Evolutionary conservation across 805 yeast genomes (phyloP).

Genomic region (Lipomyces starkeyi): DNA sequence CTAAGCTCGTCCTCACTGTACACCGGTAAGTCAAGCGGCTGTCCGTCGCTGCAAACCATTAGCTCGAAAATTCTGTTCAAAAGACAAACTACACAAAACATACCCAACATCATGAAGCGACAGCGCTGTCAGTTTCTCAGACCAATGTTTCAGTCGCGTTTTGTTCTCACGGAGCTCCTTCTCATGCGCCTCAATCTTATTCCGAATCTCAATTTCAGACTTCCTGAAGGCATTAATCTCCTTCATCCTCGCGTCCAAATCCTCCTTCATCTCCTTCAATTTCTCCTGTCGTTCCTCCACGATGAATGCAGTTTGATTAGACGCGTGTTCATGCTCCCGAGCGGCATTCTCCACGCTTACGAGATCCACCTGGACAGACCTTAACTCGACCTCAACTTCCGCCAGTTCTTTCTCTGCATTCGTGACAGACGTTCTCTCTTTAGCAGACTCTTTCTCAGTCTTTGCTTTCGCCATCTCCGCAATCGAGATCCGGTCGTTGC

Average conservation of each 20-base stretch:
- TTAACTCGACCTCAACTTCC: slow-evolving; percentile 47
- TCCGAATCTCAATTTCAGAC: slow-evolving; percentile 68
- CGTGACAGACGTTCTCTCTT: slow-evolving; percentile 56
- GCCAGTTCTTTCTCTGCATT: slow-evolving; percentile 57
- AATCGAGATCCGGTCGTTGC: slow-evolving; percentile 60
- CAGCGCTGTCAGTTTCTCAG: slow-evolving; percentile 47
- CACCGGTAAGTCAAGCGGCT: slow-evolving; percentile 48
- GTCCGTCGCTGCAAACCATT: slow-evolving; percentile 11
- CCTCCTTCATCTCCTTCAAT: slow-evolving; percentile 48
- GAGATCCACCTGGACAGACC: slow-evolving; percentile 45
- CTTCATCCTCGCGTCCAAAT: slow-evolving; percentile 49
- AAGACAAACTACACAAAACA: slow-evolving; percentile 6
- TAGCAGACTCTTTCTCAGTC: slow-evolving; percentile 65
- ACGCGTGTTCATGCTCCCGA: slow-evolving; percentile 39
- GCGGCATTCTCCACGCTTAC: slow-evolving; percentile 49
- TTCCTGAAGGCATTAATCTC: slow-evolving; percentile 64
- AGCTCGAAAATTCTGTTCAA: slow-evolving; percentile 25
- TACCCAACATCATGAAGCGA: slow-evolving; percentile 59
- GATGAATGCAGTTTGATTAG: slow-evolving; percentile 33
- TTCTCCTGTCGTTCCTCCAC: slow-evolving; percentile 42
- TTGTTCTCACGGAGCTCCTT: slow-evolving; percentile 52
- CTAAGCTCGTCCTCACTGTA: slow-evolving; percentile 59
- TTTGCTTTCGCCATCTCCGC: slow-evolving; percentile 65
- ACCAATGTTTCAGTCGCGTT: slow-evolving; percentile 46
- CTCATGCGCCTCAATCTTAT: slow-evolving; percentile 64